phyloP scores from a whole-genome alignment of 441 rosid species.

The Arabidopsis lyrata region DNA sequence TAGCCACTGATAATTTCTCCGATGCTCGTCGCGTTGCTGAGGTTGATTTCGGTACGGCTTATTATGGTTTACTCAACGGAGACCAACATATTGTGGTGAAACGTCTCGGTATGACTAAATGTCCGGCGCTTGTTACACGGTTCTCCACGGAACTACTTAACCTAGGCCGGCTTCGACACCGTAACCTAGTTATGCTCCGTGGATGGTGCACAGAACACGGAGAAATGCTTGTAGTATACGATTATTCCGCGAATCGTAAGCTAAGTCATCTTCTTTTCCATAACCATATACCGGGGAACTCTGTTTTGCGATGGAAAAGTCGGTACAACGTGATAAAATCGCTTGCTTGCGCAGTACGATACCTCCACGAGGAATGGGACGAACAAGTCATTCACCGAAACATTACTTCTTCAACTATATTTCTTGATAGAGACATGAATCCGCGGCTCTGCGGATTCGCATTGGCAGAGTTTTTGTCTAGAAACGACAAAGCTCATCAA shows the following conservation, averaged over 20 bases:
- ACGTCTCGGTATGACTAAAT: slow-evolving; percentile 93
- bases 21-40: slow-evolving; percentile 83
- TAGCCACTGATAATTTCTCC: slow-evolving; percentile 81
- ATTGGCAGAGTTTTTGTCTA: slow-evolving; percentile 85
- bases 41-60: slow-evolving; percentile 97
- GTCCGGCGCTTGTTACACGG: slow-evolving; percentile 80
- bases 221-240: slow-evolving; percentile 93
- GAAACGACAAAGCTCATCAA: slow-evolving; percentile 80
- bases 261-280: slow-evolving; percentile 84
- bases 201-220: slow-evolving; percentile 99
- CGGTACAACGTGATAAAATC: slow-evolving; percentile 75
- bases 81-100: slow-evolving; percentile 71
- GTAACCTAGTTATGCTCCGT: slow-evolving; percentile 83
- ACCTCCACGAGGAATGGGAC: slow-evolving; percentile 97
- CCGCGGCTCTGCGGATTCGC: slow-evolving; percentile 88
- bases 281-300: slow-evolving; percentile 48
- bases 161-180: slow-evolving; percentile 82
- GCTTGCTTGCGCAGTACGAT: slow-evolving; percentile 82
- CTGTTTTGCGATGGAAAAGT: slow-evolving; percentile 67
- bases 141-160: slow-evolving; percentile 83
- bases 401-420: slow-evolving; percentile 82
- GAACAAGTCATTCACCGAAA: slow-evolving; percentile 92
- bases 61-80: slow-evolving; percentile 73
- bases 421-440: slow-evolving; percentile 80
- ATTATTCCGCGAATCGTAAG: slow-evolving; percentile 70